Evolutionary conservation across 371 early-diverging fungal species (phyloP), one percentile per base, ranked within the genome.

Genomic region (Zopfochytrium polystomum): DNA sequence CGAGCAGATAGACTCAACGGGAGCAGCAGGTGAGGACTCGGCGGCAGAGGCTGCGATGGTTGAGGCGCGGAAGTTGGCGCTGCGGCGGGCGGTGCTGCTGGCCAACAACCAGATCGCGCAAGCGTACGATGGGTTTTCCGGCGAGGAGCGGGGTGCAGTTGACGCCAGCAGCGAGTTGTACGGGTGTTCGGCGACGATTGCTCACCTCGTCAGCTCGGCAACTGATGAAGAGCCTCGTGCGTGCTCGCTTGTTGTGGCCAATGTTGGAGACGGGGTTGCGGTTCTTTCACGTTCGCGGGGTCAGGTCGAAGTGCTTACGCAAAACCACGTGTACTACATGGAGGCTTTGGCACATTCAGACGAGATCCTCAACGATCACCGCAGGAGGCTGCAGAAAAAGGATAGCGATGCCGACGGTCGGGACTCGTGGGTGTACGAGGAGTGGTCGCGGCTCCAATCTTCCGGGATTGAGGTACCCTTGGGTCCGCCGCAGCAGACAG

Each of bases 201-300:
- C 87, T 4, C 92, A 90, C 63, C 80, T 95, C 57, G 77, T 80
- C n/a, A 90, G 67, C 9, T 38, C 56, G 18, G 42, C 57, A 0
- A 7, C 53, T 18, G 55, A 46, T 29, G 49, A 50, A 31, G 45
- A 55, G 13, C 52, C 55, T 1, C 50, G 34, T n/a, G 49, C 86
- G 26, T 86, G 83, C 44, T 86, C 80, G 22, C 73, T 94, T 38
- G 91, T 91, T 59, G 87, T 91, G 15, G 92, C 93, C 18, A 93
- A 93, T 67, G 88, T 87, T n/a, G 94, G 96, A 20, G 93, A 95
- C 72, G 84, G 89, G 0, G 73, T 90, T 30, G 93, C 90, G 0
- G 90, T 94, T 5, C 70, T 93, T 13, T 88, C 89, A 11, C 77
- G 89, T 43, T 86, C 87, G 47, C 90, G 87, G 7, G 38, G 38